Percentiles rank a stretch among this genome's conserved stretches.
These are phyloP conservation scores for Macrotyloma uniflorum DNA, from an alignment of 306 rosid species.

Conservation along the genomic window DNA sequence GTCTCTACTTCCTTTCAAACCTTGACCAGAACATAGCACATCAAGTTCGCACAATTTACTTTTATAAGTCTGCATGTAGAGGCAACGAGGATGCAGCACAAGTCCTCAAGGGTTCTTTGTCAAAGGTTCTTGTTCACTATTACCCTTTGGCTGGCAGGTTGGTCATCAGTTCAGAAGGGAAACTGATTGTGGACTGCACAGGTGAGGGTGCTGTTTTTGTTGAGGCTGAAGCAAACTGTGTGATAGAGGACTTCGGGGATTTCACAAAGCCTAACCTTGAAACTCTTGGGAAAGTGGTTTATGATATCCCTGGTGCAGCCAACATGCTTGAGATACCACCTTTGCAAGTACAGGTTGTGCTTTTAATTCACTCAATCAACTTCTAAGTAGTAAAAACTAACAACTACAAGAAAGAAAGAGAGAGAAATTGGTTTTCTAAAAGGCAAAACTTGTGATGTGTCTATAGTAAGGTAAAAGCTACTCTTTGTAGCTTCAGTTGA, in stretches of 20 bases:
- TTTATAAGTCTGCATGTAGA: neutral
- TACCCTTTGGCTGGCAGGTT: constrained; percentile 9
- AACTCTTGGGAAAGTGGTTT: neutral
- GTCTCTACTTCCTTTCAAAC: neutral
- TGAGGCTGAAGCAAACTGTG: constrained; percentile 9
- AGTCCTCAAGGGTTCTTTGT: neutral
- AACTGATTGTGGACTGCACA: neutral
- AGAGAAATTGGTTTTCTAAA: neutral
- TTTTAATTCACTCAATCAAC: neutral
- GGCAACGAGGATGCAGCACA: neutral
- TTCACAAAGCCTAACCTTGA: neutral
- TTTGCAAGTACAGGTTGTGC: neutral
- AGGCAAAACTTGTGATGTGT: neutral
- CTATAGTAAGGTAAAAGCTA: neutral
- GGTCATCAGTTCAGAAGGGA: neutral
- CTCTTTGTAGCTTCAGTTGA: neutral
- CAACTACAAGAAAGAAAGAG: neutral
- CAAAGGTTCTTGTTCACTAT: neutral
- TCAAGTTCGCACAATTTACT: neutral
- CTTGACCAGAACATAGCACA: neutral
- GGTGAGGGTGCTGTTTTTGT: constrained; percentile 9
- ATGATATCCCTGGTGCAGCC: neutral
- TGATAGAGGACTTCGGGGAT: neutral
- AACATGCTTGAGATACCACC: neutral
- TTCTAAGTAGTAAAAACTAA: neutral